A percentile compares a stretch with the other conserved stretches of the same genome.
phyloP scores from a whole-genome alignment of 176 grass and related monocot species.

The Carex littledalei region DNA sequence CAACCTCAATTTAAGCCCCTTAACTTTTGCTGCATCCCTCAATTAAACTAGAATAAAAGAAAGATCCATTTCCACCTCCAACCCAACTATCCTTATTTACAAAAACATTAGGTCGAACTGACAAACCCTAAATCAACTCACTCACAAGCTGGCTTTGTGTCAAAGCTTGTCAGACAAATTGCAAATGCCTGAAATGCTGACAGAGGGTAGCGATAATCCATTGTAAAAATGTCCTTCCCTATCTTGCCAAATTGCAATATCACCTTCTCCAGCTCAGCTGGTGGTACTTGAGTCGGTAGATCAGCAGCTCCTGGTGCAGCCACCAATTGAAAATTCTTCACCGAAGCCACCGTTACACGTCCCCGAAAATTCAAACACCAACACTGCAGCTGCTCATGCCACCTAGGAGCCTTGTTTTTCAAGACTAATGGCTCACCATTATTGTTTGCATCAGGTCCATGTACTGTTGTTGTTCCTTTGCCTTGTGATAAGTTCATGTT shows the following conservation, averaged over 20 bases:
- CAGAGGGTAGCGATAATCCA: constrained; percentile 92
- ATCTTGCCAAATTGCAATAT: constrained; percentile 97
- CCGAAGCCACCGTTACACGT: constrained; percentile 81
- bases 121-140: constrained; percentile 11
- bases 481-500: constrained; percentile 23
- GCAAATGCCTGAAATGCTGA: constrained; percentile 93
- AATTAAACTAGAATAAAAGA: constrained; percentile 5
- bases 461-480: constrained; percentile 54
- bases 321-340: constrained; percentile 98
- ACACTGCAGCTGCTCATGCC: constrained; percentile 97
- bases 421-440: constrained; percentile 43
- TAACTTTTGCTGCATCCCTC: not conserved
- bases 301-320: constrained; percentile 42
- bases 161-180: constrained; percentile 95
- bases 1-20: not conserved
- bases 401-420: constrained; percentile 93
- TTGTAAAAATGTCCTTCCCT: constrained; percentile 97
- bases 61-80: not conserved
- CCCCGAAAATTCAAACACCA: constrained; percentile 99
- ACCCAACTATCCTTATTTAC: not conserved
- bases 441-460: constrained; percentile 5
- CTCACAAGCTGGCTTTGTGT: constrained; percentile 95
- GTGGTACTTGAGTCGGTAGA: constrained; percentile 45
- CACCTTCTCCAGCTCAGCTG: constrained; percentile 71
- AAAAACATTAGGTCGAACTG: not conserved